Percentiles rank a stretch among this genome's conserved stretches.
Conservation (phyloP, 169 alveolate genomes). For the Babesia caballi region DNA sequence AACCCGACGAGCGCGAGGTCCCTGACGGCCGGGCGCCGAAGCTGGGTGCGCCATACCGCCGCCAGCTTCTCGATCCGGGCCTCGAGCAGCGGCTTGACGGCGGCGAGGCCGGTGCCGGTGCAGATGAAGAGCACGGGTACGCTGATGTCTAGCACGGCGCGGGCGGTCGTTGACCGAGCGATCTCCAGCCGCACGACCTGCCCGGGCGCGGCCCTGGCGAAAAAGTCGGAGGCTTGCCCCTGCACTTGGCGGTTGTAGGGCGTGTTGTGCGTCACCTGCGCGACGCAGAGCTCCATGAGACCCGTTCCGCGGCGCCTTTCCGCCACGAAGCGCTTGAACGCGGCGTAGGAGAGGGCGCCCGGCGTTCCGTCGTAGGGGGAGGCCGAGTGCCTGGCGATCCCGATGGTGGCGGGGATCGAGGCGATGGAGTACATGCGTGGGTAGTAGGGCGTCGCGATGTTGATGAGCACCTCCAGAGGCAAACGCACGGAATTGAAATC, state of each 20-base stretch:
- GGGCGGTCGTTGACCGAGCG: neutral
- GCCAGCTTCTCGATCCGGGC: constrained; percentile 5
- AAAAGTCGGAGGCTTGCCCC: constrained; percentile 40
- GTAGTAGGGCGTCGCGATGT: constrained; percentile 56
- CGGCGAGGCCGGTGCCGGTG: constrained; percentile 64
- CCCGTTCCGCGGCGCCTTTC: neutral
- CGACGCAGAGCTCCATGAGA: constrained; percentile 47
- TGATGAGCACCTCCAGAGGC: constrained; percentile 51
- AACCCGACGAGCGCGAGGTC: constrained; percentile 58
- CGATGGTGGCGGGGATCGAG: constrained; percentile 16
- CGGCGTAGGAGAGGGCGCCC: neutral
- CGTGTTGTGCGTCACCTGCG: constrained; percentile 25
- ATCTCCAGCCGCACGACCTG: constrained; percentile 1
- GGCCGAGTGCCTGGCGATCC: neutral
- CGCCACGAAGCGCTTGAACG: constrained; percentile 18
- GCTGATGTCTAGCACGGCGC: constrained; percentile 6
- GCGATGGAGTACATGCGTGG: constrained; percentile 63
- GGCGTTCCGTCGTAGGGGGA: neutral
- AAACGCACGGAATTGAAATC: constrained; percentile 35
- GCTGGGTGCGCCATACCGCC: constrained; percentile 18
- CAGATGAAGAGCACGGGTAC: constrained; percentile 53
- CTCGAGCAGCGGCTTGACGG: constrained; percentile 44
- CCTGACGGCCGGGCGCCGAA: constrained; percentile 14
- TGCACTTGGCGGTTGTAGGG: constrained; percentile 25
- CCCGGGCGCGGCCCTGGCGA: constrained; percentile 4